Evolutionary conservation across 73 alveolate species (phyloP).

Genomic region (Paramecium caudatum): DNA sequence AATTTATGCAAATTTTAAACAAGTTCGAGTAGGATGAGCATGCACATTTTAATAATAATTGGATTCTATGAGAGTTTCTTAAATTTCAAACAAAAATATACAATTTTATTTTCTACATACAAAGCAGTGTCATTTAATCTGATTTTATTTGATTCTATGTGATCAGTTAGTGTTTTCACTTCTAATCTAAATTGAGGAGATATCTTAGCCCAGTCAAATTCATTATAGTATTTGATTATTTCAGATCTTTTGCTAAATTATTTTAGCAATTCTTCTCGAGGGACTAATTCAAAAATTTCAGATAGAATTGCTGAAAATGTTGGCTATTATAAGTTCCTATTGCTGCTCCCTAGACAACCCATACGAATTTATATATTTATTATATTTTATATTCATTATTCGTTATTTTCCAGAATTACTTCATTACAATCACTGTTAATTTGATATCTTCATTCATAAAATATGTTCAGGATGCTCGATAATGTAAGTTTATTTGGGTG

Average conservation of each 20-base stretch:
- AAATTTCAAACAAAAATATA: neutral
- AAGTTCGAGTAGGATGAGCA: neutral
- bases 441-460: too few species aligned
- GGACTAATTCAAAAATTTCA: conserved; percentile 39
- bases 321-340: conserved; percentile 34
- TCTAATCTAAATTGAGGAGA: conserved; percentile 22
- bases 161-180: conserved; percentile 51
- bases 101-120: conserved; percentile 56
- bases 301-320: conserved; percentile 22
- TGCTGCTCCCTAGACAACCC: conserved; percentile 41
- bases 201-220: conserved; percentile 42
- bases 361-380: conserved; percentile 4
- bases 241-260: conserved; percentile 46
- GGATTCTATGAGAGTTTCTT: conserved; percentile 46
- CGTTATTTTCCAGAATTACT: too few species aligned
- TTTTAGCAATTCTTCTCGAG: conserved; percentile 25
- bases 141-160: conserved; percentile 52
- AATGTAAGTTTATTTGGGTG: too few species aligned
- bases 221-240: conserved; percentile 36
- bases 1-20: conserved; percentile 7
- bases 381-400: too few species aligned
- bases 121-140: conserved; percentile 51
- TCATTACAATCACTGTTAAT: too few species aligned
- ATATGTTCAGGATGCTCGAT: too few species aligned
- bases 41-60: conserved; percentile 21